Evolutionary conservation across 2,329 filamentous ascomycete species (phyloP).

Genomic region (Conoideocrella luteorostrata): DNA sequence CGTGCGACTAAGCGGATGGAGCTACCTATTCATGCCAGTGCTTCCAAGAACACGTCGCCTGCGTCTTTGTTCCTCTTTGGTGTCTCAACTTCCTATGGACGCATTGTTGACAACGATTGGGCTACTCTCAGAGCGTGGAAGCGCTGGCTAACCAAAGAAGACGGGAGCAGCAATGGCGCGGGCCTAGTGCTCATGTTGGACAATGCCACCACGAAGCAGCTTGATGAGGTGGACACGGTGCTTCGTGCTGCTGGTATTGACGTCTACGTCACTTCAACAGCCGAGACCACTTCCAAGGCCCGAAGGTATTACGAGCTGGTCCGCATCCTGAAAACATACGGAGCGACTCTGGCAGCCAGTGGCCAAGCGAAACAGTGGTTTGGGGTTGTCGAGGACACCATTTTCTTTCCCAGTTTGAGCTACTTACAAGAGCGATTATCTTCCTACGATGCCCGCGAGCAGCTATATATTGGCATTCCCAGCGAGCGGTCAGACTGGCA

Average conservation of each 20-base stretch:
- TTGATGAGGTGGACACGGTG: slow-evolving; percentile 21
- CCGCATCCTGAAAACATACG: slow-evolving; percentile 25
- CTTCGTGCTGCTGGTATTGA: slow-evolving; percentile 33
- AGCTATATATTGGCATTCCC: slow-evolving; percentile 37
- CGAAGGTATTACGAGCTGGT: slow-evolving; percentile 33
- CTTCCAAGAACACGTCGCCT: slow-evolving; percentile 26
- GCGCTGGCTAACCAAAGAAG: slow-evolving; percentile 38
- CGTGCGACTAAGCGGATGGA: slow-evolving; percentile 24
- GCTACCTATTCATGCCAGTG: slow-evolving; percentile 26
- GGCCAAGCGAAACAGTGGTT: slow-evolving; percentile 34
- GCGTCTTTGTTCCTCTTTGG: slow-evolving; percentile 37
- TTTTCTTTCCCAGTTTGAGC: slow-evolving; percentile 38
- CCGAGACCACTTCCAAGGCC: slow-evolving; percentile 24
- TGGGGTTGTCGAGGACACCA: slow-evolving; percentile 38
- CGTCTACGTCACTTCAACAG: slow-evolving; percentile 27
- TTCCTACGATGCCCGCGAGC: slow-evolving; percentile 24
- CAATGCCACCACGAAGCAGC: slow-evolving; percentile 27
- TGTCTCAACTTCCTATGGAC: slow-evolving; percentile 35
- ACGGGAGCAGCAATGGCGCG: slow-evolving; percentile 35
- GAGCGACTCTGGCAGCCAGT: slow-evolving; percentile 26
- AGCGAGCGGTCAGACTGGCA: slow-evolving; percentile 38
- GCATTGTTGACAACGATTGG: slow-evolving; percentile 31
- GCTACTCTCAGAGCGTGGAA: slow-evolving; percentile 36
- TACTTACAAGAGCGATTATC: slow-evolving; percentile 31
- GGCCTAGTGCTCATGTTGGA: slow-evolving; percentile 36